A percentile compares a stretch with the other conserved stretches of the same genome.
Evolutionary conservation across 2,329 filamentous ascomycete genomes (phyloP).

Genomic region (Arthroderma uncinatum): DNA sequence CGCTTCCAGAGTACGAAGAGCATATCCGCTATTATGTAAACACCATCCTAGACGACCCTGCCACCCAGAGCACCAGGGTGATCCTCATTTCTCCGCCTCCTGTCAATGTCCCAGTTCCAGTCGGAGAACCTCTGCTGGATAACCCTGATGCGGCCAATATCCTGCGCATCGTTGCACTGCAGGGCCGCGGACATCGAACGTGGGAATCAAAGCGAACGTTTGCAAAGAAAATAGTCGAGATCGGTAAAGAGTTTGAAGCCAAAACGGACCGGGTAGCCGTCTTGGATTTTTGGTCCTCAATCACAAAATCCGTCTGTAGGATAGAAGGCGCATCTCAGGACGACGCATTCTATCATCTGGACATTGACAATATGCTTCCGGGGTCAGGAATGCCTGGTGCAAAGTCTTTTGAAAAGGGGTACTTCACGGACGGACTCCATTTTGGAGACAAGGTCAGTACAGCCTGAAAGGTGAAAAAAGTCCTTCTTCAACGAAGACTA

Average conservation of each 20-base stretch:
- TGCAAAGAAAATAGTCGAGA: conserved; percentile 28
- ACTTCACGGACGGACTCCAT: conserved; percentile 32
- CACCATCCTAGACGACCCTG: conserved; percentile 23
- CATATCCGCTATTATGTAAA: conserved; percentile 29
- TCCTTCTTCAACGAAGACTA: not conserved
- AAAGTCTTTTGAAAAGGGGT: conserved; percentile 24
- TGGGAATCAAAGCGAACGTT: conserved; percentile 31
- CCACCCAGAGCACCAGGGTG: conserved; percentile 25
- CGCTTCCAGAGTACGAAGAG: conserved; percentile 24
- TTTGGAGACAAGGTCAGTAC: conserved; percentile 19
- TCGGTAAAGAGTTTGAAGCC: conserved; percentile 25
- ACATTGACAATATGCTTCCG: conserved; percentile 24
- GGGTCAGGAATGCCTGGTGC: conserved; percentile 26
- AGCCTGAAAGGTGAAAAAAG: not conserved
- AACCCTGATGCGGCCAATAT: conserved; percentile 1
- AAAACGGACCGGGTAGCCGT: conserved; percentile 24
- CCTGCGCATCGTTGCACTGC: conserved; percentile 6
- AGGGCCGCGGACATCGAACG: conserved; percentile 21
- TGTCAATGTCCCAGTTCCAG: conserved; percentile 20
- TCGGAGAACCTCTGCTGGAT: not conserved
- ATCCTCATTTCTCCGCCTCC: conserved; percentile 31
- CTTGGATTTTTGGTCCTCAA: conserved; percentile 25
- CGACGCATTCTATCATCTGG: conserved; percentile 18
- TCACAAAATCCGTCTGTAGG: conserved; percentile 19
- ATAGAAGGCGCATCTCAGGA: conserved; percentile 9